These are phyloP conservation scores for Pseudonitzschia pungens DNA, from an alignment of 108 stramenopile species.

Conservation along the genomic window DNA sequence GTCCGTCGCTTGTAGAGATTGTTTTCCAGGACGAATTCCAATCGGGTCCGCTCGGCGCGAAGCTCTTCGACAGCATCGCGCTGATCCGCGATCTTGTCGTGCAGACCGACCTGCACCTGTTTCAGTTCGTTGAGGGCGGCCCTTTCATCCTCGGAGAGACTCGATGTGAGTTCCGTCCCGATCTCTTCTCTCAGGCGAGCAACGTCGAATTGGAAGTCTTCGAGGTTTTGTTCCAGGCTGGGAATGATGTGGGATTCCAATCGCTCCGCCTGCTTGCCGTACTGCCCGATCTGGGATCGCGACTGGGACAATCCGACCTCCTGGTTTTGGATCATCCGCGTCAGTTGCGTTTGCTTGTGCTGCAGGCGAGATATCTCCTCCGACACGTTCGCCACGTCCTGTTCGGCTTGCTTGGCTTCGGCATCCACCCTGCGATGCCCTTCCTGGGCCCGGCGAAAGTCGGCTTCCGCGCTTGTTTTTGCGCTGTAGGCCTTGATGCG, in stretches of 20 bases:
- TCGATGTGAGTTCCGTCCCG: constrained; percentile 71
- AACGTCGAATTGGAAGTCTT: constrained; percentile 62
- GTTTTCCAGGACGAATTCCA: constrained; percentile 78
- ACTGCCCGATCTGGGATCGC: constrained; percentile 42
- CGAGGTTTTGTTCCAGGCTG: constrained; percentile 62
- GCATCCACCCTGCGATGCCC: constrained; percentile 52
- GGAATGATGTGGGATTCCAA: constrained; percentile 68
- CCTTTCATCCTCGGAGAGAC: constrained; percentile 69
- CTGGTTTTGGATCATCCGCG: constrained; percentile 54
- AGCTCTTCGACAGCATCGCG: constrained; percentile 64
- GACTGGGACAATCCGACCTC: constrained; percentile 54
- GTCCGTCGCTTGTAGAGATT: constrained; percentile 80
- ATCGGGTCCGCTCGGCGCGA: constrained; percentile 55
- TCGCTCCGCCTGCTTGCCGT: constrained; percentile 65
- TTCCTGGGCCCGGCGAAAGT: constrained; percentile 40
- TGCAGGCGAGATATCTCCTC: constrained; percentile 72
- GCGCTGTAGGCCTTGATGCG: constrained; percentile 63
- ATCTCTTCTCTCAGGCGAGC: constrained; percentile 79
- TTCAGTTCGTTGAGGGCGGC: constrained; percentile 53
- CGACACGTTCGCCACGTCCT: constrained; percentile 62
- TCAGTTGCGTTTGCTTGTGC: constrained; percentile 68
- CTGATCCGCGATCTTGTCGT: constrained; percentile 62
- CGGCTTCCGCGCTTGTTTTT: constrained; percentile 50
- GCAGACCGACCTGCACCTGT: constrained; percentile 44
- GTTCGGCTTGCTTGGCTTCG: constrained; percentile 62